These are phyloP conservation scores for Daedalea quercina DNA, from an alignment of 768 basidiomycete genomes.

Conservation along the genomic window DNA sequence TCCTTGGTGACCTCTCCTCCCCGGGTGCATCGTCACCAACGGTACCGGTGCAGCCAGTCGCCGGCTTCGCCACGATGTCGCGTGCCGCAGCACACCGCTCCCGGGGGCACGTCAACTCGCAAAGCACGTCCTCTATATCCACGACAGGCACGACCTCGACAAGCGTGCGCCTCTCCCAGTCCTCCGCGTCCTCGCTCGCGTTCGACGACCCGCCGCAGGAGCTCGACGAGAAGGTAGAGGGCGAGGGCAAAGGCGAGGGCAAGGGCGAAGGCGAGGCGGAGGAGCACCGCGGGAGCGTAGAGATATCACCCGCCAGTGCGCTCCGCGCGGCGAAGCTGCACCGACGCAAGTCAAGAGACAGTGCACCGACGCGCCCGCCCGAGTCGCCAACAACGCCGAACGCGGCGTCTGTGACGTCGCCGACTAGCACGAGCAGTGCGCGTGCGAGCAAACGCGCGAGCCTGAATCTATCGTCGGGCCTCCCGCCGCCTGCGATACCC, in stretches of 20 bases:
- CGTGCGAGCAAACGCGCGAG: slow-evolving; percentile 10
- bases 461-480: slow-evolving; percentile 7
- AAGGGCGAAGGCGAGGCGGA: slow-evolving; percentile 19
- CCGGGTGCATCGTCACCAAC: slow-evolving; percentile 16
- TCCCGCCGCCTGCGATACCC: slow-evolving; percentile 33
- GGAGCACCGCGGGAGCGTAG: slow-evolving; percentile 27
- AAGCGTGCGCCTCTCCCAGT: slow-evolving; percentile 37
- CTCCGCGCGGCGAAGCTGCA: slow-evolving; percentile 16
- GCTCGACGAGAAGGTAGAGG: slow-evolving; percentile 16
- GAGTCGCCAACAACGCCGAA: slow-evolving; percentile 1
- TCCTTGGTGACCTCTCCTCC: slow-evolving; percentile 25
- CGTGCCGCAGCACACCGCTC: slow-evolving; percentile 4
- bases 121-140: slow-evolving; percentile 28
- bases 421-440: slow-evolving; percentile 2
- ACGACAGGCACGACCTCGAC: slow-evolving; percentile 19
- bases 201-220: slow-evolving; percentile 23
- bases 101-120: slow-evolving; percentile 14
- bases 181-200: slow-evolving; percentile 39
- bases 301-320: slow-evolving; percentile 14
- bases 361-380: slow-evolving; percentile 4
- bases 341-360: slow-evolving; percentile 24
- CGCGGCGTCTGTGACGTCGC: slow-evolving; percentile 19
- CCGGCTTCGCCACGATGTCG: slow-evolving; percentile 9
- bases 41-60: slow-evolving; percentile 10
- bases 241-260: too few species aligned